Conservation (phyloP, 2,329 filamentous ascomycete genomes). For the Diplodia intermedia region DNA sequence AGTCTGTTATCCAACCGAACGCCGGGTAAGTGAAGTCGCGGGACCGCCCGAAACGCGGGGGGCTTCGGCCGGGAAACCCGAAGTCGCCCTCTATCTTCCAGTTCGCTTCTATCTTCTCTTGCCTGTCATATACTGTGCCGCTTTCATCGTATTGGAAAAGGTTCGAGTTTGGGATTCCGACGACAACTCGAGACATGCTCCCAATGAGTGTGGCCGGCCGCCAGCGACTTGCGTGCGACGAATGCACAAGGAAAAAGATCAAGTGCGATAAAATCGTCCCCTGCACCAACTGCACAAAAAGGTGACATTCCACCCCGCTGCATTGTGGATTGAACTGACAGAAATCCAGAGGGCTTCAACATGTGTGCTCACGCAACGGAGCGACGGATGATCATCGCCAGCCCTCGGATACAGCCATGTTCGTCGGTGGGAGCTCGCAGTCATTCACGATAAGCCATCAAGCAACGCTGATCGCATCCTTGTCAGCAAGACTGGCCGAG, state of each 20-base stretch:
- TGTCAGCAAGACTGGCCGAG: conserved; percentile 40
- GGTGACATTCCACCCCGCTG: conserved; percentile 34
- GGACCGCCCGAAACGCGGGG: neutral
- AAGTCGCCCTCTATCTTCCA: neutral
- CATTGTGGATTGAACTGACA: neutral
- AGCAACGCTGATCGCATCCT: conserved; percentile 34
- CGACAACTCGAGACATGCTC: neutral
- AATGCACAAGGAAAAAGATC: conserved; percentile 45
- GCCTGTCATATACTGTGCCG: too few species aligned
- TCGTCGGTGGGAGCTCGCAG: conserved; percentile 5
- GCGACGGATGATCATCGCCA: neutral
- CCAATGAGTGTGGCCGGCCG: neutral
- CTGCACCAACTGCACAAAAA: conserved; percentile 50
- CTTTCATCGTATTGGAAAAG: too few species aligned
- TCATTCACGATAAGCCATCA: neutral
- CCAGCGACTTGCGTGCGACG: conserved; percentile 40
- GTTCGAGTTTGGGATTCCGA: too few species aligned
- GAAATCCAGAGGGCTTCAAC: conserved; percentile 34
- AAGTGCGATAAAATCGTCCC: conserved; percentile 53
- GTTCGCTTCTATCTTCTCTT: neutral
- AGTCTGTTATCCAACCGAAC: neutral
- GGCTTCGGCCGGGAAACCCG: conserved; percentile 11
- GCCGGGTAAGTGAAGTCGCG: neutral
- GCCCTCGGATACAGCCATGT: neutral
- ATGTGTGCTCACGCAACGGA: conserved; percentile 36